Base-by-base conservation (phyloP, 2,329 filamentous ascomycete species). In the Stachybotrys chartarum region DNA sequence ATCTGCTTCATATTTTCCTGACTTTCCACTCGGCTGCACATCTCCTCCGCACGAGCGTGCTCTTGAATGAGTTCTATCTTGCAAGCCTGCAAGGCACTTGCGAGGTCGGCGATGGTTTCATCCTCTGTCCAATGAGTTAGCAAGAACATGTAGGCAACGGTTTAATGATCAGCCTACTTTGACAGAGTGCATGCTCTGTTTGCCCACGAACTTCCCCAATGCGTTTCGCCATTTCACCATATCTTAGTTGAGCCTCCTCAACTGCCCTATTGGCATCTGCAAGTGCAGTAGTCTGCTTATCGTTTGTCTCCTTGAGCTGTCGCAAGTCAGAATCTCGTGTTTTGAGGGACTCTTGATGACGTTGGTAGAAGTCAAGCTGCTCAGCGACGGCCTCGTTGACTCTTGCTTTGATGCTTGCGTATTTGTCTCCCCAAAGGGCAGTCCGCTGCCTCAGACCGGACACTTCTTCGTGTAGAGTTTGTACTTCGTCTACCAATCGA, bases 351-450 rank as follows among this genome's bases (percentile, higher is more conserved):
- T 65, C 53, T 47, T 65, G 69, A 8, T 69, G 67, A 45, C 66
- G 64, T 4, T 57, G 61, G 58, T 70, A 78, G 1, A 80, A 65
- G 6, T 62, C 61, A 55, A 80, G 75, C 31, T 81, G 78, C 56
- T 81, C 78, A 2, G 60, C 57, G 8, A 76, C 73, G 1, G 75
- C 73, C 51, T 74, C 66, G 54, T 79, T 78, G n/a, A 82, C 61
- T 16, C 72, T 72, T 3, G 62, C 59, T 54, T 65, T 72, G 56
- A 69, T 73, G 1, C 60, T 60, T 6, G 63, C 64, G 48, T 70
- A 62, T 55, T 70, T 78, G 10, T 71, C 69, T 51, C 72, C 57
- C 10, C 68, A 45, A 6, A 50, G 51, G 14, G 52, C 52, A 1
- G 54, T 56, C 50, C 59, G 58, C 17, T 62, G 52, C n/a, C 64